These are phyloP conservation scores for Bipolaris bicolor DNA, from an alignment of 2,329 filamentous ascomycete species.

Conservation along the genomic window DNA sequence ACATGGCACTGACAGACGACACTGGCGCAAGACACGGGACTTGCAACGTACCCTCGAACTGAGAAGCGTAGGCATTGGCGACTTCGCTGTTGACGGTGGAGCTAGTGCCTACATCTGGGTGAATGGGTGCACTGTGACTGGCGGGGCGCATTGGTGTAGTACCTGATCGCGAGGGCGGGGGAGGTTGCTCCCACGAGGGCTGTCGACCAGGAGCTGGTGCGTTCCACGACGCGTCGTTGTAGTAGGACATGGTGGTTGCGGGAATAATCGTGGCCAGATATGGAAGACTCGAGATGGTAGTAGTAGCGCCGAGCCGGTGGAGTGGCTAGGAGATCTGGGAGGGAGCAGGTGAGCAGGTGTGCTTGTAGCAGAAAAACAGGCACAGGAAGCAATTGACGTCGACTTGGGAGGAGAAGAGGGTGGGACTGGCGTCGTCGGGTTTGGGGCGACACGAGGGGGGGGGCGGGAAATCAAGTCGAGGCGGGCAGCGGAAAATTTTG, in stretches of 20 bases:
- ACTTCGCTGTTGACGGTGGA: slow-evolving; percentile 73
- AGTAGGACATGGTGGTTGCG: slow-evolving; percentile 69
- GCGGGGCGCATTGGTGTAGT: slow-evolving; percentile 44
- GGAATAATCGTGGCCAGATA: slow-evolving; percentile 15
- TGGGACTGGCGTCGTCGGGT: slow-evolving; percentile 22
- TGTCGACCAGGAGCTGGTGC: slow-evolving; percentile 67
- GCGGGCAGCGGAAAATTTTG: slow-evolving; percentile 45
- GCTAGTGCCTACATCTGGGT: slow-evolving; percentile 67
- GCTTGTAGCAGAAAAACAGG: background rate
- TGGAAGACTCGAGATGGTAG: slow-evolving; percentile 6
- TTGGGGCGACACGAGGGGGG: slow-evolving; percentile 28
- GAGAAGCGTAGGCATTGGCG: slow-evolving; percentile 77
- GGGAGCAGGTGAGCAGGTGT: slow-evolving; percentile 19
- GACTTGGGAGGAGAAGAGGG: slow-evolving; percentile 15
- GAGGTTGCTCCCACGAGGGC: slow-evolving; percentile 74
- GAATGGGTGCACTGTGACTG: slow-evolving; percentile 29
- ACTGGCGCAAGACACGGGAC: background rate
- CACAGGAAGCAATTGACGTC: slow-evolving; percentile 20
- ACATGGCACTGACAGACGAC: background rate
- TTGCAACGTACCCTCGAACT: slow-evolving; percentile 80
- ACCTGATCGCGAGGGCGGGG: slow-evolving; percentile 75
- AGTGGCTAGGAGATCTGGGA: slow-evolving; percentile 9
- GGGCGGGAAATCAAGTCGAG: slow-evolving; percentile 35
- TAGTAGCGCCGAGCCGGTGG: background rate
- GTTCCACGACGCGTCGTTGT: slow-evolving; percentile 69